Conservation (phyloP, 192 early-diverging fungal species). For the Coemansia reversa region DNA sequence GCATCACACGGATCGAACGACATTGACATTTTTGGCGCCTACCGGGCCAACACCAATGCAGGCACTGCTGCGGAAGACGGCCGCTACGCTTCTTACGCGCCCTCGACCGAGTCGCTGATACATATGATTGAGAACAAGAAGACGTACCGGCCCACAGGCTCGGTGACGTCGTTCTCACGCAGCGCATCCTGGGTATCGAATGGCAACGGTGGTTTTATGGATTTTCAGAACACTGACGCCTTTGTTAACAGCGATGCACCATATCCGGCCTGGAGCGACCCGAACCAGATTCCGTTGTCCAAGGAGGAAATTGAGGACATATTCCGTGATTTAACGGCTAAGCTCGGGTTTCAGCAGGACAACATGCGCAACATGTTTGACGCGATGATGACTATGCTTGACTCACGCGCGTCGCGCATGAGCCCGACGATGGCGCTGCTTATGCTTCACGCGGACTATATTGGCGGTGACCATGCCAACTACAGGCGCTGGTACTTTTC, state of each 20-base stretch:
- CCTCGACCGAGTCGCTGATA: slow-evolving; percentile 68
- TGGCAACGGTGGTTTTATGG: slow-evolving; percentile 51
- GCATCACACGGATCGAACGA: slow-evolving; percentile 53
- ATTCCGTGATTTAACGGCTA: slow-evolving; percentile 62
- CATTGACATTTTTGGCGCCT: slow-evolving; percentile 57
- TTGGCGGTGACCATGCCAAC: slow-evolving; percentile 79
- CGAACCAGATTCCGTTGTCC: slow-evolving; percentile 64
- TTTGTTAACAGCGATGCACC: slow-evolving; percentile 51
- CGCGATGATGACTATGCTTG: slow-evolving; percentile 74
- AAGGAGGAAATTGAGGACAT: slow-evolving; percentile 69
- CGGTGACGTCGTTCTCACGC: slow-evolving; percentile 59
- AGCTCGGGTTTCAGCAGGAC: slow-evolving; percentile 78
- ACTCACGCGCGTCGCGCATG: slow-evolving; percentile 76
- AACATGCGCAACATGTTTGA: slow-evolving; percentile 77
- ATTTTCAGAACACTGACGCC: slow-evolving; percentile 55
- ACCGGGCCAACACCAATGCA: slow-evolving; percentile 36
- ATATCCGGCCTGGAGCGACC: slow-evolving; percentile 60
- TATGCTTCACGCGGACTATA: slow-evolving; percentile 75
- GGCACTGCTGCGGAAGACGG: slow-evolving; percentile 57
- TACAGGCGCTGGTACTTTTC: slow-evolving; percentile 85
- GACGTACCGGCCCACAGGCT: slow-evolving; percentile 56
- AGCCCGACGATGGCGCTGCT: slow-evolving; percentile 66
- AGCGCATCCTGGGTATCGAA: slow-evolving; percentile 59
- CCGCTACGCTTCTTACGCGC: slow-evolving; percentile 67
- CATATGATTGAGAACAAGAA: slow-evolving; percentile 68